Base-by-base conservation (phyloP, 208 protist genomes). In the Zelonia costaricensis region DNA sequence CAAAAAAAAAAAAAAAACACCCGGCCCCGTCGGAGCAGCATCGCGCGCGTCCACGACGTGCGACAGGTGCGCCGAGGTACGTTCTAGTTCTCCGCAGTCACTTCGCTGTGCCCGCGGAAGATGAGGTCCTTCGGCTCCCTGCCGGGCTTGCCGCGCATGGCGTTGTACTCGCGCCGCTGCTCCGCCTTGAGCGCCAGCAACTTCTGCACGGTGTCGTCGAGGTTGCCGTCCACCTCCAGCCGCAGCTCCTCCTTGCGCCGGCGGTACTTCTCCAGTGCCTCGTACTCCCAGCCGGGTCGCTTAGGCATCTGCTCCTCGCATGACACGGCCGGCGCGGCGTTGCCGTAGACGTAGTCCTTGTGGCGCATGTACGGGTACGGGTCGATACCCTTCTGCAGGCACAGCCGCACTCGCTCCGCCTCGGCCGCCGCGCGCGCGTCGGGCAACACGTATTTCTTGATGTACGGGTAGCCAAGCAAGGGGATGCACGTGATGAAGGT, bases 301-400 rank as follows among this genome's bases (percentile, higher is more conserved):
- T 64, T 31, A 7, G 91, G 91, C n/a, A 39, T 48, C 57, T 92
- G 73, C 7, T 59, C 64, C 44, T 86, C 72, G 15, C 18, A 52
- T 7, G 69, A 52, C 35, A 80, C 72, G 5, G 60, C 56, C 0
- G 82, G 73, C 0, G 77, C 69, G 4, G 57, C 46, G 65, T 93
- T 91, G 54, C 91, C 91, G 69, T 86, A 92, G 4, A 93, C 77
- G 62, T 77, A 82, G 16, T 94, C 81, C 77, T 93, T 93, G 62
- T 89, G 70, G 8, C 70, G 76, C 82, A 96, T 87, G 65, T 88
- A 91, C 13, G 91, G 91, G 55, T 92, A 96, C 2, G 91, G 91
- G 55, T 96, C 91, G 44, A 96, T 86, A 47, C 91, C 91, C 64
- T 96, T 96, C 67, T 96, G 85, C 57, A 96, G 75, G 59, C 91